Evolutionary conservation across 192 early-diverging fungal genomes (phyloP), one percentile per base, ranked within the genome.

Genomic region (Backusella tuberculispora): DNA sequence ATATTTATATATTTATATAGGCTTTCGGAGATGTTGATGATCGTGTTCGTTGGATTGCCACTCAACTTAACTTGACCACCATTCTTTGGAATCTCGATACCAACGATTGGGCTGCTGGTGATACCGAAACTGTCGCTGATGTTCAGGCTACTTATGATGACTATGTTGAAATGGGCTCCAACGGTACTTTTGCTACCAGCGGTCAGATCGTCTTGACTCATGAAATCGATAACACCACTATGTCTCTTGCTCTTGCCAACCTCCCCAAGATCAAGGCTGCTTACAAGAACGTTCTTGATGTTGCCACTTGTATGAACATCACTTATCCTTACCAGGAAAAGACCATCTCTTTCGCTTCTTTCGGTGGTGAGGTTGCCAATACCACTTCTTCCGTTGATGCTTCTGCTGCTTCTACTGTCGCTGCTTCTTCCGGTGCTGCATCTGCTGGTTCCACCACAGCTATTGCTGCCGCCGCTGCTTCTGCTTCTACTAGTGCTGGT

Each of bases 21-120:
- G 72, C 86, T 46, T 83, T 75, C 34, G 89, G 89, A 63, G 88
- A 89, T 80, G 80, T 88, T 42, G 89, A 91, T 69, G 86, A 87
- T 15, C 80, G 89, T 63, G 85, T 90, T 37, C 82, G 89, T 34
- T 69, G 71, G 67, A 87, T 90, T 74, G 82, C 85, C 7, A 65
- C 75, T 24, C 85, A 87, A 46, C 73, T 90, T 63, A 74, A 74
- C 43, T 65, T 77, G 60, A 81, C 80, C 53, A 72, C 80, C n/a
- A 73, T 81, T 41, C 66, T 81, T 38, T 81, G 80, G 80, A 73
- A 81, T 42, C 50, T 81, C 7, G 80, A 81, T 38, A 81, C 80
- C 5, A 66, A 81, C 29, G 80, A 77, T 29, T 81, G 72, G 80
- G 75, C 80, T 42, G 74, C 75, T 44, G 73, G 73, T 34, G 29